Base-by-base conservation (phyloP, 2,329 filamentous ascomycete species). In the Fusarium begoniae region DNA sequence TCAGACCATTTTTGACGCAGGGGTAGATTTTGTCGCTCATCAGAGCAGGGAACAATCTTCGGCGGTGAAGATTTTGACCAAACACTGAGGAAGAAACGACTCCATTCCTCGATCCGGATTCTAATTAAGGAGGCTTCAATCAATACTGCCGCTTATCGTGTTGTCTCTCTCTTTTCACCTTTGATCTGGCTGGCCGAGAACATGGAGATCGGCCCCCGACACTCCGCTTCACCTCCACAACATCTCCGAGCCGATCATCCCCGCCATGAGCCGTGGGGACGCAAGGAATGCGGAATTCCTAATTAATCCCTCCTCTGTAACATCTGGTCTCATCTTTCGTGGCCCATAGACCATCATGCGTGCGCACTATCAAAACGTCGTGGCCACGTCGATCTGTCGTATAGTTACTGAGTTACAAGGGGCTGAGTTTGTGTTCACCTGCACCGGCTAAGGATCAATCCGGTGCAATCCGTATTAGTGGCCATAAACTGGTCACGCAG, bases 1-100 rank as follows among this genome's bases (percentile, higher is more conserved):
- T 75, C 74, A 75, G 74, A 59, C 74, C 74, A 75, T 76, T 72
- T 66, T 53, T 53, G 53, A 72, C 53, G 74, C 74, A 75, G 73
- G 73, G 74, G 73, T 72, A 70, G 43, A 45, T 73, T 38, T 63
- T 48, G 56, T 72, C 57, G 63, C 59, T 70, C 60, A 48, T 51
- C 56, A 51, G 43, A 50, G 56, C 56, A 62, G 69, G 59, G 61
- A 72, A 64, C 59, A 58, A 67, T 69, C 62, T 69, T 69, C 45
- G 47, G 68, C 72, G 72, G 72, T 68, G 59, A 67, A 72, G 57
- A 66, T 51, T 54, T 54, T 30, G 57, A 38, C 55, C 40, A 54
- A 69, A 54, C 41, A 38, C 22, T 38, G 26, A 63, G 50, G 41
- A 15, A 57, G 35, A 56, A 45, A 56, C 51, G 43, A 28, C 28